Percentiles rank a stretch among this genome's conserved stretches.
Evolutionary conservation across 1,284 basidiomycete genomes (phyloP).

Genomic region (Ganoderma lucidum): DNA sequence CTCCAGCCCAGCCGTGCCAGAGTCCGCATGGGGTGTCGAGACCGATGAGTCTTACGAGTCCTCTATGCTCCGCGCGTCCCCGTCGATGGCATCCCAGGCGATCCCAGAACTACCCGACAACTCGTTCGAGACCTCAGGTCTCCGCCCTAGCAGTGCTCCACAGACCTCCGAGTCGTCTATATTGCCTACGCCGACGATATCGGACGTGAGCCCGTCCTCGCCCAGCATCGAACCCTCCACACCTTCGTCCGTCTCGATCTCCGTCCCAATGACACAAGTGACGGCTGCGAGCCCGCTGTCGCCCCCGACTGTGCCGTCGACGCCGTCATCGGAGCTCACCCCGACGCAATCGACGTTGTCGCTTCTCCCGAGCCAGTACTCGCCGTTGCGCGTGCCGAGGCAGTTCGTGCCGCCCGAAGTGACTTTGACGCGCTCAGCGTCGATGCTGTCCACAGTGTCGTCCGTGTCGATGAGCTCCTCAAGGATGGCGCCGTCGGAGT

Average conservation of each 20-base stretch:
- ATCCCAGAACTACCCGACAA: constrained; percentile 64
- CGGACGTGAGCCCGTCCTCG: constrained; percentile 46
- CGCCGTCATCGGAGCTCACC: constrained; percentile 41
- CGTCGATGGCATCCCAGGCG: constrained; percentile 64
- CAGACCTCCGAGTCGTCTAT: constrained; percentile 28
- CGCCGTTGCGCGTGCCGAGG: constrained; percentile 37
- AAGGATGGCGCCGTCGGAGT: constrained; percentile 45
- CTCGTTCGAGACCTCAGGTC: constrained; percentile 64
- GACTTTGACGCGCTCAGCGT: constrained; percentile 46
- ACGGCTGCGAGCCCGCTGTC: constrained; percentile 23
- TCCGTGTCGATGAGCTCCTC: constrained; percentile 49
- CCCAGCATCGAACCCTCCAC: constrained; percentile 36
- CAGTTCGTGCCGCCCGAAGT: constrained; percentile 30
- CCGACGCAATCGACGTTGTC: constrained; percentile 40
- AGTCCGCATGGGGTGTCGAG: constrained; percentile 62
- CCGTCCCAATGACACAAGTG: background rate
- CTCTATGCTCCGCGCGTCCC: constrained; percentile 70
- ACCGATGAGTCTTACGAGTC: constrained; percentile 76
- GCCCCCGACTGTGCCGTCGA: constrained; percentile 35
- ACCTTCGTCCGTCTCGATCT: constrained; percentile 36
- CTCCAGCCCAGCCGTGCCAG: constrained; percentile 48
- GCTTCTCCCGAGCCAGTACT: constrained; percentile 39
- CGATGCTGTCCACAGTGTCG: constrained; percentile 50
- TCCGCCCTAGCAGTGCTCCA: constrained; percentile 49
- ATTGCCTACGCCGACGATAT: constrained; percentile 42